A percentile compares a stretch with the other conserved stretches of the same genome.
phyloP scores from a whole-genome alignment of 1,284 basidiomycete species.

The Cryptococcus wingfieldii region DNA sequence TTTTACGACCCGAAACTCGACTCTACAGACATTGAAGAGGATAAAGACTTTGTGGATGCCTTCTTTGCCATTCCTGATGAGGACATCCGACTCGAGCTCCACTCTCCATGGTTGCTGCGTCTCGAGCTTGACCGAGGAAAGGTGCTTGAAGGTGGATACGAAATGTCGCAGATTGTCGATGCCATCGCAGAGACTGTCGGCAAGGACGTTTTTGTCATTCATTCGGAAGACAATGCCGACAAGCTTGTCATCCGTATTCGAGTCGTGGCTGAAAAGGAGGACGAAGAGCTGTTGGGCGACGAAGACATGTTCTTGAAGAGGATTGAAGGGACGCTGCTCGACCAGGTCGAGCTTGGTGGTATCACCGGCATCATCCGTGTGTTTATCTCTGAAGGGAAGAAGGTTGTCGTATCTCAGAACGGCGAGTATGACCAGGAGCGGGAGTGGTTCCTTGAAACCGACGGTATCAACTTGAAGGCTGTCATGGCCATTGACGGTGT shows the following conservation, averaged over 20 bases:
- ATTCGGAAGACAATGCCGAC: conserved; percentile 97
- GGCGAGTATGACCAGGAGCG: conserved; percentile 56
- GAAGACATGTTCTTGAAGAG: conserved; percentile 97
- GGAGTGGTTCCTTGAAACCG: conserved; percentile 97
- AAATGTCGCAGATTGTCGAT: conserved; percentile 92
- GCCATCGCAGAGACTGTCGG: conserved; percentile 94
- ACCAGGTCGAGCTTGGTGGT: conserved; percentile 91
- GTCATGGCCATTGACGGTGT: conserved; percentile 95
- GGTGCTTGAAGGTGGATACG: conserved; percentile 95
- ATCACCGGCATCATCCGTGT: conserved; percentile 87
- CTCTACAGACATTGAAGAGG: conserved; percentile 93
- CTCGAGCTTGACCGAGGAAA: conserved; percentile 94
- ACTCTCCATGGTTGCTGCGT: conserved; percentile 96
- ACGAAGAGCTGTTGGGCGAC: conserved; percentile 76
- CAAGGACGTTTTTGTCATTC: conserved; percentile 95
- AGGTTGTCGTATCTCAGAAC: conserved; percentile 59
- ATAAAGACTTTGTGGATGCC: conserved; percentile 92
- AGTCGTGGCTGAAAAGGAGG: conserved; percentile 81
- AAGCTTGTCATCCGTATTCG: conserved; percentile 97
- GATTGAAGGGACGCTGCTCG: conserved; percentile 92
- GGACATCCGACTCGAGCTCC: conserved; percentile 84
- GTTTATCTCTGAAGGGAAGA: conserved; percentile 87
- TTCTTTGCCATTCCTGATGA: conserved; percentile 99
- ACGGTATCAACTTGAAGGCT: conserved; percentile 89
- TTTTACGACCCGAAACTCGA: conserved; percentile 96